Conservation (phyloP, 306 rosid genomes). For the Cicer arietinum region DNA sequence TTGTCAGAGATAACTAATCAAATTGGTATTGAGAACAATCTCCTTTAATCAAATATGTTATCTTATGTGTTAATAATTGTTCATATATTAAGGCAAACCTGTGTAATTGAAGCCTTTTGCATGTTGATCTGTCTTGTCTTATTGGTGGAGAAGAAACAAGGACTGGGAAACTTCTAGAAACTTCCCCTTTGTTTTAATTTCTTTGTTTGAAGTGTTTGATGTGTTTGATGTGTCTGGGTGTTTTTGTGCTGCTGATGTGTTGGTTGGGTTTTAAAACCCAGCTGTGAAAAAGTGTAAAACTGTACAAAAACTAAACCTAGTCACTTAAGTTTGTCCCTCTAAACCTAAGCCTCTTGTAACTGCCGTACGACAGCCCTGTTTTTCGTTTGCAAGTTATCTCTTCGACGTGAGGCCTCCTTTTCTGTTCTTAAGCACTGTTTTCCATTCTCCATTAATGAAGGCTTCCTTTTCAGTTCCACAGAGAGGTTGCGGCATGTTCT, state of each 20-base stretch:
- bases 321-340: not conserved
- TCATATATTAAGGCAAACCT: not conserved
- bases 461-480: not conserved
- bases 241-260: not conserved
- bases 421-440: not conserved
- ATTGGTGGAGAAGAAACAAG: conserved; percentile 20
- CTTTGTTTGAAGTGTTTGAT: conserved; percentile 24
- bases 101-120: conserved; percentile 8
- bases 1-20: conserved; percentile 20
- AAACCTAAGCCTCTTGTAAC: not conserved
- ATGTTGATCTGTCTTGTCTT: conserved; percentile 8
- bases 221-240: not conserved
- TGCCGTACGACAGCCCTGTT: not conserved
- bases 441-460: not conserved
- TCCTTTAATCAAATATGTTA: not conserved
- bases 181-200: conserved; percentile 2
- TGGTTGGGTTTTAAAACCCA: not conserved
- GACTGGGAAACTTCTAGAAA: not conserved
- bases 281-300: not conserved
- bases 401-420: not conserved
- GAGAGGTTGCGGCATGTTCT: not conserved
- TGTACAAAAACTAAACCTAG: not conserved
- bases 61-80: not conserved
- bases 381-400: not conserved
- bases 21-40: not conserved